A percentile compares a stretch with the other conserved stretches of the same genome.
Conservation (phyloP, 805 yeast genomes). For the Cyberlindnera sargentensis region DNA sequence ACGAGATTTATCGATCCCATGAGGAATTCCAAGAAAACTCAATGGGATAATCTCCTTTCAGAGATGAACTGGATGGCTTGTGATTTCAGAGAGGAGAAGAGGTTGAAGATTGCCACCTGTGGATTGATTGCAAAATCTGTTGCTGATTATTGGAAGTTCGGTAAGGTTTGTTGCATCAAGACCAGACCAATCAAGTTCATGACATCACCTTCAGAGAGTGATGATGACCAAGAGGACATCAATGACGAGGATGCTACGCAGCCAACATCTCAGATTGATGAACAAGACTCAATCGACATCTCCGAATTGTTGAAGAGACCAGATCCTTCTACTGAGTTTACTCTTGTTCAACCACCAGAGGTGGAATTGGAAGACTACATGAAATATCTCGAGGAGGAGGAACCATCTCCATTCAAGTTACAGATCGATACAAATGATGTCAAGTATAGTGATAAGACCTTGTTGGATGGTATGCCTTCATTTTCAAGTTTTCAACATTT, state of each 20-base stretch:
- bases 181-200: conserved; percentile 34
- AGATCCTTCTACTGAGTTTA: conserved; percentile 23
- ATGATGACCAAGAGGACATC: conserved; percentile 2
- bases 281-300: conserved; percentile 29
- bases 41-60: conserved; percentile 66
- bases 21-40: conserved; percentile 34
- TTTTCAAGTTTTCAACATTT: conserved; percentile 24
- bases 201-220: conserved; percentile 9
- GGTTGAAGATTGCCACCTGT: conserved; percentile 66
- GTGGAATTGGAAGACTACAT: conserved; percentile 24
- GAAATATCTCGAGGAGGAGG: conserved; percentile 1
- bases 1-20: conserved; percentile 60
- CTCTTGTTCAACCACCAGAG: conserved; percentile 24
- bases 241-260: background rate
- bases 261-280: background rate
- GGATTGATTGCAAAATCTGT: conserved; percentile 65
- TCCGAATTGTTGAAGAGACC: conserved; percentile 27
- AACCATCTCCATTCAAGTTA: conserved; percentile 27
- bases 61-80: conserved; percentile 83
- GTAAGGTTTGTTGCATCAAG: conserved; percentile 60
- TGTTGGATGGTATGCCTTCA: conserved; percentile 28
- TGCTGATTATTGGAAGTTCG: conserved; percentile 70
- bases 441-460: conserved; percentile 26
- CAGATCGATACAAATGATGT: conserved; percentile 25
- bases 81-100: conserved; percentile 65